Evolutionary conservation across 2,329 filamentous ascomycete genomes (phyloP).

Genomic region (Ophiognomonia clavigignenti-juglandacearum): DNA sequence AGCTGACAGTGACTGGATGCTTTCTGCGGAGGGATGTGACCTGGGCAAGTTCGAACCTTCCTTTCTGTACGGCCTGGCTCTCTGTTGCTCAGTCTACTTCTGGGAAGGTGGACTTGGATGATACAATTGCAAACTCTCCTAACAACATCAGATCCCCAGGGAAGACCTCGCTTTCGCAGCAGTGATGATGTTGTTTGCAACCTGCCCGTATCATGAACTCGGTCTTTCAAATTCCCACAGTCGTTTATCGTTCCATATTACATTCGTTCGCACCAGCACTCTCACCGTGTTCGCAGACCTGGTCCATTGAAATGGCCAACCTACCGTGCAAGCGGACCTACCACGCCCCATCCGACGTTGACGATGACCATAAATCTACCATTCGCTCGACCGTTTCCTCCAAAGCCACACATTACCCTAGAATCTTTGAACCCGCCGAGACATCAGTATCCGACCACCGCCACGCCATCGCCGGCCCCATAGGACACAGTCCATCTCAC

Average conservation of each 20-base stretch:
- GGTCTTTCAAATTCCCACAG: neutral
- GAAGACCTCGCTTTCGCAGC: no score
- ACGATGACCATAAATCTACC: neutral
- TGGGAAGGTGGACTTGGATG: no score
- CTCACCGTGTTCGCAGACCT: neutral
- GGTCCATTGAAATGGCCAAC: conserved; percentile 1
- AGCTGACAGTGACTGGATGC: neutral
- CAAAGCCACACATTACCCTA: neutral
- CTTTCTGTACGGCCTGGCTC: no score
- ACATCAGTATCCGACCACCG: neutral
- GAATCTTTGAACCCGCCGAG: neutral
- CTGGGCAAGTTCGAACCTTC: neutral
- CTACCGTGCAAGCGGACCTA: no score
- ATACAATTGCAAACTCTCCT: no score
- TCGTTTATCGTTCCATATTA: neutral
- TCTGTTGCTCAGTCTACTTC: no score
- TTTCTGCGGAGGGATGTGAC: neutral
- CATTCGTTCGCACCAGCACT: conserved; percentile 1
- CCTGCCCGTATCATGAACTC: neutral
- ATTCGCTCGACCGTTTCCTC: neutral
- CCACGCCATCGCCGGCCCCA: neutral
- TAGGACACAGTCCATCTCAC: neutral
- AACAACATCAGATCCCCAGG: no score
- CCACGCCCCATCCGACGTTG: neutral
- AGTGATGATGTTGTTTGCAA: no score